Evolutionary conservation across 371 early-diverging fungal species (phyloP).

Genomic region (Circinella umbellata): DNA sequence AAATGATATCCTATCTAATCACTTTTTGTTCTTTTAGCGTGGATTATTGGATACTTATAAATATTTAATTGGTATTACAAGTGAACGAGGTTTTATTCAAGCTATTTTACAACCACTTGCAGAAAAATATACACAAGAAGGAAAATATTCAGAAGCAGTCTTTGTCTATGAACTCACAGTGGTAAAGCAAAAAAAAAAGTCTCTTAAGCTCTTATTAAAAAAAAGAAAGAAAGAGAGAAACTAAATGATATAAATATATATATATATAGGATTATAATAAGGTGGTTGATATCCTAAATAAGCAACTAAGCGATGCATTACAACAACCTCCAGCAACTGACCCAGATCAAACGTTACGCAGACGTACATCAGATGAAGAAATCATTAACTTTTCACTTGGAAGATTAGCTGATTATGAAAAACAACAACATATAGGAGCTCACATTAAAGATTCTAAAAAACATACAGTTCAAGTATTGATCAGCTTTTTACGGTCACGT

Average conservation of each 20-base stretch:
- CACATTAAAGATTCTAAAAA: conserved; percentile 22
- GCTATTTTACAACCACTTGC: conserved; percentile 72
- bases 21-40: conserved; percentile 25
- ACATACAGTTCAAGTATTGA: conserved; percentile 17
- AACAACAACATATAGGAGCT: conserved; percentile 25
- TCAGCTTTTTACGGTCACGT: conserved; percentile 20
- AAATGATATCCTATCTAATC: background rate
- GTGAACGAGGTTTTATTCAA: conserved; percentile 61
- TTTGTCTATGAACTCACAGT: conserved; percentile 75
- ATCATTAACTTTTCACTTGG: conserved; percentile 16
- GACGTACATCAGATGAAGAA: conserved; percentile 12
- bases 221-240: no score
- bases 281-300: conserved; percentile 77
- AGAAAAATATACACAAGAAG: conserved; percentile 66
- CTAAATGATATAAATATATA: background rate
- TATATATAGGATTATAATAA: conserved; percentile 64
- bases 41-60: conserved; percentile 71
- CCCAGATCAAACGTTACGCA: conserved; percentile 1
- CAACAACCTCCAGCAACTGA: conserved; percentile 17
- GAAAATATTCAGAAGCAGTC: conserved; percentile 75
- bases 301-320: conserved; percentile 62
- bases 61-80: conserved; percentile 60
- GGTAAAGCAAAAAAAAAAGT: conserved; percentile 15
- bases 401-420: conserved; percentile 22
- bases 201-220: no score